Percentiles rank a stretch among this genome's conserved stretches.
Conservation (phyloP, 169 alveolate genomes). For the Plasmodium knowlesi region DNA sequence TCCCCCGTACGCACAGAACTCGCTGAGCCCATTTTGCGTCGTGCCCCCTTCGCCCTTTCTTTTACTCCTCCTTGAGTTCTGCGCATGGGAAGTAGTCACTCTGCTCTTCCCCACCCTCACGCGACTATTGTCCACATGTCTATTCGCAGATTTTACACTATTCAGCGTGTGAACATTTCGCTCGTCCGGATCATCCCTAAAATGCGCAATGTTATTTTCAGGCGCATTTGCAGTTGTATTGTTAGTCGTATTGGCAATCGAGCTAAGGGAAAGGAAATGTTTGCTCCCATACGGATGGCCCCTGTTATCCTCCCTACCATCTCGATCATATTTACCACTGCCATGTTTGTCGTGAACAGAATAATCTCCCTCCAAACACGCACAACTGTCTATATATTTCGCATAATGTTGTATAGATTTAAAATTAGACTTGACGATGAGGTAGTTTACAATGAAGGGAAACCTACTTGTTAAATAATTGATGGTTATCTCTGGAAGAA, state of each 20-base stretch:
- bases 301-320: background rate
- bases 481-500: constrained; percentile 36
- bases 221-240: background rate
- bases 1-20: background rate
- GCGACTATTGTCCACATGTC: background rate
- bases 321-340: background rate
- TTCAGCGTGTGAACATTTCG: background rate
- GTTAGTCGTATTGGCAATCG: background rate
- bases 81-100: background rate
- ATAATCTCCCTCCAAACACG: background rate
- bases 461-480: constrained; percentile 26
- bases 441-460: constrained; percentile 28
- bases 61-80: background rate
- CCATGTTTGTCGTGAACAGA: background rate
- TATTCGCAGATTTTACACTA: background rate
- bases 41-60: background rate
- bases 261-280: background rate
- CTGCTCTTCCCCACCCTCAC: background rate
- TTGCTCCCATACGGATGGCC: background rate
- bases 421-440: constrained; percentile 25
- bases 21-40: background rate
- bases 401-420: constrained; percentile 24
- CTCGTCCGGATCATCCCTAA: background rate
- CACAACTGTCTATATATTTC: constrained; percentile 15
- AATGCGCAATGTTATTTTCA: background rate